Conservation (phyloP, 1,139 yeast species). For the Candida tetrigidarum region DNA sequence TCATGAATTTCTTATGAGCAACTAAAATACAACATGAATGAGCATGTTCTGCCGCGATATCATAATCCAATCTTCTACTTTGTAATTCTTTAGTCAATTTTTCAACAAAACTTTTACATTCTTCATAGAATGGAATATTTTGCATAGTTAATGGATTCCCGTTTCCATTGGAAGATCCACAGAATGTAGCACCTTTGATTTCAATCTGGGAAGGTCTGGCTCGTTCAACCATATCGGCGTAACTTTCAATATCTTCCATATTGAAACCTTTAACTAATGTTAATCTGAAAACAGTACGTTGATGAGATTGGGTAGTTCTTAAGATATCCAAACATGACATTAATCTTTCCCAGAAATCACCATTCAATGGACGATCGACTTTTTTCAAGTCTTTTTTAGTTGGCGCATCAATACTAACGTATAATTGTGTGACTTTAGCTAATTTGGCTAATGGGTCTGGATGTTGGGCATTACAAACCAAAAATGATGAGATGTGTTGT, state of each 20-base stretch:
- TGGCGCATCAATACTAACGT: slow-evolving; percentile 93
- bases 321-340: slow-evolving; percentile 80
- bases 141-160: slow-evolving; percentile 95
- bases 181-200: slow-evolving; percentile 92
- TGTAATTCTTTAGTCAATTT: slow-evolving; percentile 62
- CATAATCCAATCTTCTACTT: slow-evolving; percentile 69
- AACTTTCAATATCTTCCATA: slow-evolving; percentile 80
- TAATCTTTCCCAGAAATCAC: slow-evolving; percentile 93
- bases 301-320: slow-evolving; percentile 71
- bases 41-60: slow-evolving; percentile 93
- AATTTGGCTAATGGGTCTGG: slow-evolving; percentile 78
- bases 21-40: slow-evolving; percentile 91
- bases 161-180: slow-evolving; percentile 81
- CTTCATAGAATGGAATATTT: slow-evolving; percentile 93
- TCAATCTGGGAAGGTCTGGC: slow-evolving; percentile 90
- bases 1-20: slow-evolving; percentile 74
- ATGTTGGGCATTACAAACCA: slow-evolving; percentile 96
- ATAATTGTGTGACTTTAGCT: slow-evolving; percentile 82
- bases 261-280: slow-evolving; percentile 93
- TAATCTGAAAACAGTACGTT: slow-evolving; percentile 88
- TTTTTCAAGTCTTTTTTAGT: slow-evolving; percentile 77
- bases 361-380: slow-evolving; percentile 86
- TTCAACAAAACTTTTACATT: slow-evolving; percentile 76
- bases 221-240: slow-evolving; percentile 83
- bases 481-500: slow-evolving; percentile 77